Base-by-base conservation (phyloP, 2,329 filamentous ascomycete genomes). In the Penicillium sp. region DNA sequence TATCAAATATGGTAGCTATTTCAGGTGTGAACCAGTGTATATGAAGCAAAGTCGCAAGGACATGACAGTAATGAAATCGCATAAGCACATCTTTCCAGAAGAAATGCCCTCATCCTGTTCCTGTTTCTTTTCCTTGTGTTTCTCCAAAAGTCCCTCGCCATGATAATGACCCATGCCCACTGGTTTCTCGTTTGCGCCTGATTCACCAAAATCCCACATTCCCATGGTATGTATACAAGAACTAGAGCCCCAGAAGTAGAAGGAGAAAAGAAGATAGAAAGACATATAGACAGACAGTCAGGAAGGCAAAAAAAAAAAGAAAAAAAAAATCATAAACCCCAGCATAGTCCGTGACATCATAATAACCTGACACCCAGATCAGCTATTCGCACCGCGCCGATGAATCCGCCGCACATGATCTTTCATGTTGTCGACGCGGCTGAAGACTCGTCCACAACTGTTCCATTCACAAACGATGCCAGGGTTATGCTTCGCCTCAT, bases 401-500 rank as follows among this genome's bases (percentile, higher is more conserved):
- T 73, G 70, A 38, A 72, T 71, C 19, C 70, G 53, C 30, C 67
- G 50, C 18, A 72, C 67, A 58, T 73, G 70, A 51, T 73, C 70
- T 39, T 72, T 71, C 79, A 81, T 81, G 47, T 81, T 81, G 55
- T 81, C 79, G 16, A 80, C 74, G 20, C 79, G 69, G 57, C 76
- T 79, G 56, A 82, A 81, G 2, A 81, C 66, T 33, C 78, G 63
- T 39, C 72, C 71, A 57, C 79, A 82, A 5, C 72, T 76, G 19
- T 72, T 68, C 73, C 74, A 79, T 48, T 79, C 75, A 51, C 79
- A 82, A 25, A 71, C 54, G 36, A 82, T 74, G n/a, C 71, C 73
- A 2, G 79, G 78, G 47, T 80, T 79, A 58, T 82, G 79, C 56
- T 79, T 81, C 29, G 78, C 78, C 57, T 81, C 79, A 47, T 82